Conservation (phyloP, 495 filamentous ascomycete genomes). For the Neurospora sp. region DNA sequence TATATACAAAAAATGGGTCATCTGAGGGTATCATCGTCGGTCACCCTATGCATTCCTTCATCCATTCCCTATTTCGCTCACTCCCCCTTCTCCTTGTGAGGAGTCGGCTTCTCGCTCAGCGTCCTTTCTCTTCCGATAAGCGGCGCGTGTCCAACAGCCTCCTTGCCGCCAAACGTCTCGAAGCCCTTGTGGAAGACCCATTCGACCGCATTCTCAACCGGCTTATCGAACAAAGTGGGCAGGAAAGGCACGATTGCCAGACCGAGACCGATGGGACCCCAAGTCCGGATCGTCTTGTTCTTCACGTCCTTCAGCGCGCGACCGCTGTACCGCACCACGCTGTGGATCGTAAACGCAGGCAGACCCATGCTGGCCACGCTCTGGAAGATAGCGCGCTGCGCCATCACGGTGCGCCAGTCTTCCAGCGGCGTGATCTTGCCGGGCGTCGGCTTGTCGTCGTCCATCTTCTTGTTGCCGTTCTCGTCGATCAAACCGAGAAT, state of each 20-base stretch:
- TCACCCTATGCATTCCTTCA: background rate
- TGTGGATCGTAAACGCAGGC: constrained; percentile 93
- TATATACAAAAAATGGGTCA: constrained; percentile 1
- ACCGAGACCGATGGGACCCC: constrained; percentile 85
- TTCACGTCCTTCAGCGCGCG: constrained; percentile 69
- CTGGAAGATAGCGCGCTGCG: constrained; percentile 83
- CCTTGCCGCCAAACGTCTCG: constrained; percentile 54
- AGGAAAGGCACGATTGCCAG: constrained; percentile 80
- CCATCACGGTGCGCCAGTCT: constrained; percentile 87
- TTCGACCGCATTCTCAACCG: constrained; percentile 82
- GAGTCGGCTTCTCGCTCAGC: constrained; percentile 29
- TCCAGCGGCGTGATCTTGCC: constrained; percentile 66
- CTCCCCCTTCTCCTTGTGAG: constrained; percentile 48
- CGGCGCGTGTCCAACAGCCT: constrained; percentile 40
- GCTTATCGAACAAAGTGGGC: constrained; percentile 84
- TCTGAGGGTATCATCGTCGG: constrained; percentile 2
- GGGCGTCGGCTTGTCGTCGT: constrained; percentile 10
- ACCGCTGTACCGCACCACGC: constrained; percentile 78
- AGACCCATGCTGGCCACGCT: constrained; percentile 84
- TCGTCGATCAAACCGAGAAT: constrained; percentile 22
- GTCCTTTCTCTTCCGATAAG: constrained; percentile 46
- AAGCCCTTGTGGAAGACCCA: constrained; percentile 79
- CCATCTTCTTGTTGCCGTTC: constrained; percentile 4
- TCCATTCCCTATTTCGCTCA: constrained; percentile 40
- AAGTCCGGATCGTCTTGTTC: constrained; percentile 64